Base-by-base conservation (phyloP, 2,329 filamentous ascomycete genomes). In the Sporothrix globosa region DNA sequence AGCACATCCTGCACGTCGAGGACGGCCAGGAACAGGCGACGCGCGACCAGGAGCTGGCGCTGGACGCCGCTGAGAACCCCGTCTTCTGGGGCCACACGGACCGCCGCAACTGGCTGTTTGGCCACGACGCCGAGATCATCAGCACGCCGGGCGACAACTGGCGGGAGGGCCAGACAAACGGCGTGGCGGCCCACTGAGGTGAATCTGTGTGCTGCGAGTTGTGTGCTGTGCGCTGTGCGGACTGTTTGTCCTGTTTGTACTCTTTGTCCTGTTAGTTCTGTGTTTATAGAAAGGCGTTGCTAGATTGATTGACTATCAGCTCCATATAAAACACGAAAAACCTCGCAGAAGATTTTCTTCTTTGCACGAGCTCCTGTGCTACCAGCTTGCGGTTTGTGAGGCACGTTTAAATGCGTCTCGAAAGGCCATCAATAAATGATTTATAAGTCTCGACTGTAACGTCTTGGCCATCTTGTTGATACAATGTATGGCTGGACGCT, bases 71-170 rank as follows among this genome's bases (percentile, higher is more conserved):
- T 17, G 73, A 73, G 46, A 77, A 74, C 30, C 73, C 75, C 0
- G 70, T 77, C 7, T 76, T 75, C 69, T 76, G 75, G 76, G 75
- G 74, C 14, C 69, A 69, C 19, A 58, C 71, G 2, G 73, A 79
- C 19, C 80, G 76, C 65, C 77, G 79, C 71, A 79, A 81, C 67
- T 82, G 79, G 58, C 76, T 79, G 4, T 76, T 76, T 54, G 71
- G 73, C 34, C 74, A 76, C 34, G 75, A 76, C 61, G 75, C 75
- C 2, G 74, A 75, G 66, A 60, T 72, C 13, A 27, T 74, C 27
- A 46, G 44, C 5, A 70, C 69, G 53, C 70, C 71, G 14, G 71
- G 70, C 19, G 67, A 68, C 10, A 73, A 74, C 56, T 73, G 71
- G 72, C 66, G 66, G 7, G 52, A 68, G 50, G 52, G 21, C 44